Percentiles rank a stretch among this genome's conserved stretches.
Evolutionary conservation across 1,284 basidiomycete species (phyloP).

Genomic region (Fistulinella cinereoalba): DNA sequence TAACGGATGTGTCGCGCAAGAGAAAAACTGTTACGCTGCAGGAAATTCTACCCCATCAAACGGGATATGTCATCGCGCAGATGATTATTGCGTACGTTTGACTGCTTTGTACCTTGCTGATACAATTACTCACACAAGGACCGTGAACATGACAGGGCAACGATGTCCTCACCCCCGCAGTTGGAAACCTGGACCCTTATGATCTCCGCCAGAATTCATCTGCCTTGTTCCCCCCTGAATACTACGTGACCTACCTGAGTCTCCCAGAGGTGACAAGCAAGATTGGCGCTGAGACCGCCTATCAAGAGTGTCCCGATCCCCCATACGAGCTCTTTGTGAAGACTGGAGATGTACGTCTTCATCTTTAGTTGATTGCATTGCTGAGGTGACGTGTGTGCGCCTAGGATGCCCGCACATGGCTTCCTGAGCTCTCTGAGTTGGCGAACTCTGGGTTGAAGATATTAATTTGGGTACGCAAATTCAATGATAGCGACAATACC

Average conservation of each 20-base stretch:
- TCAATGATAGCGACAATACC: neutral
- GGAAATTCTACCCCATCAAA: slow-evolving; percentile 45
- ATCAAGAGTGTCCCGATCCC: slow-evolving; percentile 46
- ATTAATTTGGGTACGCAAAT: slow-evolving; percentile 53
- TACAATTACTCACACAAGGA: neutral
- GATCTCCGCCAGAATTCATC: slow-evolving; percentile 58
- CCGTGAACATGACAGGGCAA: slow-evolving; percentile 36
- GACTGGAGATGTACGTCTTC: slow-evolving; percentile 37
- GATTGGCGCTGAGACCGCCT: slow-evolving; percentile 53
- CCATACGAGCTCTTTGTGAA: slow-evolving; percentile 40
- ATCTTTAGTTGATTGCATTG: neutral
- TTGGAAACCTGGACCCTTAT: slow-evolving; percentile 50
- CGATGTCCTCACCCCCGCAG: slow-evolving; percentile 48
- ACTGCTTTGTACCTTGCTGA: neutral
- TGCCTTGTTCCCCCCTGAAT: slow-evolving; percentile 54
- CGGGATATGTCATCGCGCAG: slow-evolving; percentile 47
- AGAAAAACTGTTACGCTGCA: slow-evolving; percentile 53
- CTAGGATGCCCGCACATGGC: slow-evolving; percentile 52
- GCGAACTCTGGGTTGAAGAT: slow-evolving; percentile 54
- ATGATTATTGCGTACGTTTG: slow-evolving; percentile 53
- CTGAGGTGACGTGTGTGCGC: neutral
- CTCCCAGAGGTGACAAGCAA: slow-evolving; percentile 34
- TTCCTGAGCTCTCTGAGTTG: slow-evolving; percentile 51
- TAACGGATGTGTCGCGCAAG: slow-evolving; percentile 52
- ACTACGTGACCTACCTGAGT: slow-evolving; percentile 48